Conservation (phyloP, 2,329 filamentous ascomycete species). For the Colletotrichum tofieldiae region DNA sequence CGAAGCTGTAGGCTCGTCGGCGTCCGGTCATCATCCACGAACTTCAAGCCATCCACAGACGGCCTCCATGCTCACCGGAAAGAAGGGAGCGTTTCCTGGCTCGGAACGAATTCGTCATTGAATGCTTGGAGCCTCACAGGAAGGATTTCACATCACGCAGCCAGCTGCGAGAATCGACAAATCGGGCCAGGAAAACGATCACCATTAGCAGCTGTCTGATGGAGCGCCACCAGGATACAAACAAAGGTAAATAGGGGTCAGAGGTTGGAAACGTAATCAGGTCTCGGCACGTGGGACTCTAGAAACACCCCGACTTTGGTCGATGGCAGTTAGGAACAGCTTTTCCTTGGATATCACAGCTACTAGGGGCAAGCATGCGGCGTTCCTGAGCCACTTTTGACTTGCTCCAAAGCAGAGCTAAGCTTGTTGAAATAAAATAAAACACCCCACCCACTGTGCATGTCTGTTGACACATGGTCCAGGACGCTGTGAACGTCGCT, state of each 20-base stretch:
- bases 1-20: slow-evolving; percentile 55
- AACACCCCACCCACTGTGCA: neutral
- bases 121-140: neutral
- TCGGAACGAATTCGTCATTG: neutral
- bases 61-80: neutral
- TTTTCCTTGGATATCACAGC: neutral
- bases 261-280: neutral
- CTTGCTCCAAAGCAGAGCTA: neutral
- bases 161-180: neutral
- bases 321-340: neutral
- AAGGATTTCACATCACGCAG: neutral
- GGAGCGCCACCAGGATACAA: neutral
- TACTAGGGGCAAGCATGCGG: neutral
- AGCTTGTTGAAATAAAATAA: neutral
- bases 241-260: neutral
- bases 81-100: neutral
- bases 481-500: neutral
- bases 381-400: neutral
- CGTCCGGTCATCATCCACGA: neutral
- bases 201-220: neutral
- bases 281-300: neutral
- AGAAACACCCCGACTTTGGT: neutral
- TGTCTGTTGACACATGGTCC: neutral
- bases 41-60: neutral
- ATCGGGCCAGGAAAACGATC: neutral